A percentile compares a stretch with the other conserved stretches of the same genome.
phyloP scores from a whole-genome alignment of 208 protist genomes.

The Lotmaria passim region DNA sequence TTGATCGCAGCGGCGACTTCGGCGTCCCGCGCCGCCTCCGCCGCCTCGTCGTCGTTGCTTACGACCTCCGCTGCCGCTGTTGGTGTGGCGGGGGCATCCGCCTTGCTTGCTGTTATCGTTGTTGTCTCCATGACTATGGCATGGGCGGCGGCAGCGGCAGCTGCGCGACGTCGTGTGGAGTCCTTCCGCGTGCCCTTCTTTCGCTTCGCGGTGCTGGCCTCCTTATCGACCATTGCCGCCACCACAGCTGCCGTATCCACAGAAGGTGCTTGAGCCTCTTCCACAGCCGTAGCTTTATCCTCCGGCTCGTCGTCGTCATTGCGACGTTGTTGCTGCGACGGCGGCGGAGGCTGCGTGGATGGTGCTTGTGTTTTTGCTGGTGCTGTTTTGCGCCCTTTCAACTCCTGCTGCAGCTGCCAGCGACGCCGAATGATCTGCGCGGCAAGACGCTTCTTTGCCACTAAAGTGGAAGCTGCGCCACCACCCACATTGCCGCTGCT shows the following conservation, averaged over 20 bases:
- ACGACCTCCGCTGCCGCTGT: background rate
- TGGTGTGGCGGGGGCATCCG: too few species aligned
- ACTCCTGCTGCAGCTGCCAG: conserved; percentile 35
- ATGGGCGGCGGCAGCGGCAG: too few species aligned
- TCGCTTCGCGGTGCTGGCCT: background rate
- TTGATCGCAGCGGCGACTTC: conserved; percentile 12
- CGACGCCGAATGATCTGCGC: conserved; percentile 32
- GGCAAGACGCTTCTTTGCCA: conserved; percentile 16
- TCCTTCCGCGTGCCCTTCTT: background rate
- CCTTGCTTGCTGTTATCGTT: conserved; percentile 6
- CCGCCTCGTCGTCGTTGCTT: background rate
- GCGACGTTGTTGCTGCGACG: background rate
- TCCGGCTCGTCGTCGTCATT: background rate
- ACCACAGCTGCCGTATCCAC: background rate
- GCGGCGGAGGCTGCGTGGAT: background rate
- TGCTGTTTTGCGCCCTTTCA: background rate
- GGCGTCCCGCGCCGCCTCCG: conserved; percentile 13
- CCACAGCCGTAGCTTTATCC: background rate
- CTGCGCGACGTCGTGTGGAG: background rate
- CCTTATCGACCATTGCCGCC: background rate
- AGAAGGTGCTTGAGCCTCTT: background rate
- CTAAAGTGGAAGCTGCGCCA: conserved; percentile 5
- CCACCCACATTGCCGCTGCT: background rate
- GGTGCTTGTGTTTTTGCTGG: background rate
- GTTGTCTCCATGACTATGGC: too few species aligned